Evolutionary conservation across 768 basidiomycete genomes (phyloP), one percentile per base, ranked within the genome.

Genomic region (Boletales sp.): DNA sequence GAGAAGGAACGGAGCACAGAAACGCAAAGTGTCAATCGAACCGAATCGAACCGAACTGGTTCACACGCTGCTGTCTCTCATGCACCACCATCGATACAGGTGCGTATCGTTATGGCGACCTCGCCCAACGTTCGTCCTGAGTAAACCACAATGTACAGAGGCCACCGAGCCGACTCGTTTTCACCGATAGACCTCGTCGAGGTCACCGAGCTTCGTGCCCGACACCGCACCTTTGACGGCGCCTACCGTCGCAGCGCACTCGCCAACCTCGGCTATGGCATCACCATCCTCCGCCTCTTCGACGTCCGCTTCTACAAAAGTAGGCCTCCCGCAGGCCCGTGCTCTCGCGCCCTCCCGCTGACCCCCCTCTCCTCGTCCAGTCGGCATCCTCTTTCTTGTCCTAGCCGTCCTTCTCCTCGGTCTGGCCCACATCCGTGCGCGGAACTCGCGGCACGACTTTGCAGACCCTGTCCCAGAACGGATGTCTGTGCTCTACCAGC

Each of bases 201-300:
- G 61, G 77, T 85, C 45, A 81, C 81, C 19, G 90, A 93, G 62
- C 67, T 93, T 15, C 78, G 90, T 13, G 90, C 90, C 1, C 76
- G 89, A 27, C 83, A 88, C 56, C 76, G 90, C 37, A 93, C 90
- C 0, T 91, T 90, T 61, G 80, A 91, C 45, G 90, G 88, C 14
- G 87, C 90, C 13, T 92, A 92, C 67, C 77, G 76, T 35, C 81
- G 90, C 24, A 86, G 83, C 0, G 89, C 89, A 0, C 72, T 93
- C 9, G 81, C 82, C 13, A 81, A 82, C 49, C 74, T 94, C 2
- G 85, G 87, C 0, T 90, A 87, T 60, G 77, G 86, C 2, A 66
- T 91, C 47, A 77, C 87, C 0, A 79, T 92, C 46, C 72, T 93
- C 10, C 81, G 88, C 40, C 76, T 93, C n/a, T 94, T 93, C 56